Percentiles rank a stretch among this genome's conserved stretches.
These are phyloP conservation scores for Scutellaria minor DNA, from an alignment of 257 asterid species.

Conservation along the genomic window DNA sequence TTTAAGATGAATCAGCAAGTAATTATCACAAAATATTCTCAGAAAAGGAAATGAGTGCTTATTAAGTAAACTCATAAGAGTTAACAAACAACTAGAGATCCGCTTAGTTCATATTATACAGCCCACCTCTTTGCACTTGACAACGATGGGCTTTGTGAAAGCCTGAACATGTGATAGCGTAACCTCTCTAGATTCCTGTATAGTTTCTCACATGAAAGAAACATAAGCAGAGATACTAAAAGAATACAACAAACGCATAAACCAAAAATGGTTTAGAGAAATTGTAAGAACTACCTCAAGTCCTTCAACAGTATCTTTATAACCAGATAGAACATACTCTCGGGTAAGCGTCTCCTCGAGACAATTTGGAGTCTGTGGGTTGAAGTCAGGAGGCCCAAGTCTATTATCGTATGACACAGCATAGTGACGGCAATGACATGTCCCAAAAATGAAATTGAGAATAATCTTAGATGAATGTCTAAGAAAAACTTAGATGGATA, in stretches of 20 bases:
- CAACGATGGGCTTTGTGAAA: conserved; percentile 68
- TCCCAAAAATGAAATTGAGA: conserved; percentile 23
- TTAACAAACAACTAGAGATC: not conserved
- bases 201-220: conserved; percentile 26
- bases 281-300: conserved; percentile 66
- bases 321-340: conserved; percentile 86
- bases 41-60: too few species aligned
- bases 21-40: too few species aligned
- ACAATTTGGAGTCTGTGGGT: conserved; percentile 84
- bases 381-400: conserved; percentile 96
- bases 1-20: too few species aligned
- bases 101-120: not conserved
- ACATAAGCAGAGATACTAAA: conserved; percentile 14
- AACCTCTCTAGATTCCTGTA: conserved; percentile 86
- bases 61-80: too few species aligned
- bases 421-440: conserved; percentile 25
- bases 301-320: conserved; percentile 90
- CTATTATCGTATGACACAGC: conserved; percentile 42
- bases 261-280: conserved; percentile 10
- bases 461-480: not conserved
- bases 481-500: too few species aligned
- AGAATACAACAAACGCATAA: not conserved
- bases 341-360: conserved; percentile 90
- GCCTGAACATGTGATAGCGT: conserved; percentile 71
- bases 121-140: conserved; percentile 89